Conservation (phyloP, 441 rosid genomes). For the Brassica hybrid region DNA sequence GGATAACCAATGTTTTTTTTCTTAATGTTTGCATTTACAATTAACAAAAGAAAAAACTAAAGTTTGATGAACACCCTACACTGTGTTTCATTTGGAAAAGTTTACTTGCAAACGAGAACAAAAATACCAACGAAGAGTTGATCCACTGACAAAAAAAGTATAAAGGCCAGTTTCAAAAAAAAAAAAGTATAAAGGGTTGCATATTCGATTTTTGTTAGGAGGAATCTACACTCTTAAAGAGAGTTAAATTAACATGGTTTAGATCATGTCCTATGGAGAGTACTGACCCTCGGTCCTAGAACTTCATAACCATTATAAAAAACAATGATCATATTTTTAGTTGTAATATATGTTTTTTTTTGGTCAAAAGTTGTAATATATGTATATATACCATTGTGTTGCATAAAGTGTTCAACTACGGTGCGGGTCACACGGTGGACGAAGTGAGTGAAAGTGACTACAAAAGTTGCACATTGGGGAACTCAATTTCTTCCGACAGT, state of each 20-base stretch:
- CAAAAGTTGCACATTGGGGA: slow-evolving; percentile 62
- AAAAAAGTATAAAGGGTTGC: no score
- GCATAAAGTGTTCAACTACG: slow-evolving; percentile 70
- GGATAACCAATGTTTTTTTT: neutral
- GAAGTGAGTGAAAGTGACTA: slow-evolving; percentile 85
- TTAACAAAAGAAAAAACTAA: neutral
- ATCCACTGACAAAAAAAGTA: no score
- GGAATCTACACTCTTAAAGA: no score
- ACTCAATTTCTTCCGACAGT: slow-evolving; percentile 60
- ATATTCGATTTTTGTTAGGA: no score
- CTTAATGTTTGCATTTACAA: neutral
- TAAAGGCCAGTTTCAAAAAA: no score
- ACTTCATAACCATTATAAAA: no score
- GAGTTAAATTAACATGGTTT: no score
- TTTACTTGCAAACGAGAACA: neutral
- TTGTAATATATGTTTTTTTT: neutral
- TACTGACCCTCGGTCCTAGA: no score
- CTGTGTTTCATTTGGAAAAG: neutral
- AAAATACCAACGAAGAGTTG: no score
- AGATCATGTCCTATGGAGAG: no score
- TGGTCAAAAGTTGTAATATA: neutral
- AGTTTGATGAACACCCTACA: neutral
- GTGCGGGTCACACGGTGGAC: slow-evolving; percentile 75
- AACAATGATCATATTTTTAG: slow-evolving; percentile 4
- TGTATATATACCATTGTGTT: slow-evolving; percentile 9